phyloP scores from a whole-genome alignment of 2,329 filamentous ascomycete species.

The Microcyclosporella mali region DNA sequence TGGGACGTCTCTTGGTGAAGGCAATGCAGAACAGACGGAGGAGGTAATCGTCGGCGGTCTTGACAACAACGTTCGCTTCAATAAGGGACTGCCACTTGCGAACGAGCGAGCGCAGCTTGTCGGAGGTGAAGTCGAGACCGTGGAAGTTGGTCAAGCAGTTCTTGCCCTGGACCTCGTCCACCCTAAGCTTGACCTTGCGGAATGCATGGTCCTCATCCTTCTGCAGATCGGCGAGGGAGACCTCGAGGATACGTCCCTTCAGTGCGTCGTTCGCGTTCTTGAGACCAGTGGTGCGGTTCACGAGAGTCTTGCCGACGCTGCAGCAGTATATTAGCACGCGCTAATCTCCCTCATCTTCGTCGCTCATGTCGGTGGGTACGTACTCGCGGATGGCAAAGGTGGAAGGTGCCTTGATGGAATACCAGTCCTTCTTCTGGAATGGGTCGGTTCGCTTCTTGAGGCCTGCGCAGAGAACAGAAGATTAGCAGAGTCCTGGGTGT shows the following conservation, averaged over 20 bases:
- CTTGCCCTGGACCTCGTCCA: slow-evolving; percentile 99
- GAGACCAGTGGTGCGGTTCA: slow-evolving; percentile 98
- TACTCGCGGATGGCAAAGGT: slow-evolving; percentile 97
- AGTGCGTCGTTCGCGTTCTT: slow-evolving; percentile 99
- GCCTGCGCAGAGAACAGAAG: slow-evolving; percentile 34
- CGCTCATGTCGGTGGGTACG: slow-evolving; percentile 34
- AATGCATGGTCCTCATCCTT: slow-evolving; percentile 99
- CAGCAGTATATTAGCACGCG: slow-evolving; percentile 32
- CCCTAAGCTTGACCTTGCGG: slow-evolving; percentile 98
- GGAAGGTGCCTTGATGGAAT: slow-evolving; percentile 94
- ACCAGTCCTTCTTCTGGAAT: slow-evolving; percentile 98
- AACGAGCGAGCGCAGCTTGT: slow-evolving; percentile 98
- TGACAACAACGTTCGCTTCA: slow-evolving; percentile 99
- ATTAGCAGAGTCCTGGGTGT: too few species aligned
- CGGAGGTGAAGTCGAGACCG: slow-evolving; percentile 99
- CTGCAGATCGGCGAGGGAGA: slow-evolving; percentile 96
- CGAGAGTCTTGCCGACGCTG: slow-evolving; percentile 98
- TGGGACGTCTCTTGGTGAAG: slow-evolving; percentile 98
- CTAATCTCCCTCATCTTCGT: slow-evolving; percentile 6
- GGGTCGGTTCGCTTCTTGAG: slow-evolving; percentile 99
- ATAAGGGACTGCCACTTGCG: slow-evolving; percentile 99
- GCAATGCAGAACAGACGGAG: slow-evolving; percentile 97
- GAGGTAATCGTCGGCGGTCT: slow-evolving; percentile 99
- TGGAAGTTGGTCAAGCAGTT: slow-evolving; percentile 99
- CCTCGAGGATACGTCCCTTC: slow-evolving; percentile 98